A percentile compares a stretch with the other conserved stretches of the same genome.
These are phyloP conservation scores for Polyporus arcularius DNA, from an alignment of 768 basidiomycete species.

Conservation along the genomic window DNA sequence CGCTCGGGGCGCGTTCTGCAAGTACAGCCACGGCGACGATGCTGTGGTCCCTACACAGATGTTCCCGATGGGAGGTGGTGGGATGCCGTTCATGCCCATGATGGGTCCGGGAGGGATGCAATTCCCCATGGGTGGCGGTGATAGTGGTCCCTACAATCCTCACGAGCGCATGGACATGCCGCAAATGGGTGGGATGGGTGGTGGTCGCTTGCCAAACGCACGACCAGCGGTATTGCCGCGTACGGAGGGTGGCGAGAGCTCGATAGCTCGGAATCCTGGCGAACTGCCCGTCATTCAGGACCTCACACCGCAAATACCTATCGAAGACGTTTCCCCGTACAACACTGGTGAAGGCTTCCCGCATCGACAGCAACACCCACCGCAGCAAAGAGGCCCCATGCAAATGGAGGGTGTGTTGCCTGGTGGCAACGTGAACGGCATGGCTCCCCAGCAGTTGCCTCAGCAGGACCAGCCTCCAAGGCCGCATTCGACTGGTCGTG, in stretches of 20 bases:
- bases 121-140: conserved; percentile 43
- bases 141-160: conserved; percentile 65
- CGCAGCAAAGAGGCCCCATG: background rate
- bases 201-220: conserved; percentile 38
- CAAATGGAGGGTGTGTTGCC: conserved; percentile 8
- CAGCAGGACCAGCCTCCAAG: conserved; percentile 27
- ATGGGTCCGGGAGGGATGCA: conserved; percentile 58
- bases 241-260: conserved; percentile 47
- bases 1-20: conserved; percentile 84
- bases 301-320: conserved; percentile 59
- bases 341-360: conserved; percentile 9
- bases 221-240: conserved; percentile 63
- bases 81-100: conserved; percentile 71
- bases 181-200: conserved; percentile 35
- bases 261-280: conserved; percentile 50
- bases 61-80: conserved; percentile 55
- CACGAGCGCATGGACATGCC: conserved; percentile 85
- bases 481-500: conserved; percentile 37
- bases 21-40: conserved; percentile 91
- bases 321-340: conserved; percentile 33
- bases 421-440: background rate
- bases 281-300: conserved; percentile 86
- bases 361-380: background rate
- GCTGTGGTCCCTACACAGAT: conserved; percentile 75
- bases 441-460: conserved; percentile 15